Evolutionary conservation across 1,284 basidiomycete genomes (phyloP), one percentile per base, ranked within the genome.

Genomic region (Tilletia horrida): DNA sequence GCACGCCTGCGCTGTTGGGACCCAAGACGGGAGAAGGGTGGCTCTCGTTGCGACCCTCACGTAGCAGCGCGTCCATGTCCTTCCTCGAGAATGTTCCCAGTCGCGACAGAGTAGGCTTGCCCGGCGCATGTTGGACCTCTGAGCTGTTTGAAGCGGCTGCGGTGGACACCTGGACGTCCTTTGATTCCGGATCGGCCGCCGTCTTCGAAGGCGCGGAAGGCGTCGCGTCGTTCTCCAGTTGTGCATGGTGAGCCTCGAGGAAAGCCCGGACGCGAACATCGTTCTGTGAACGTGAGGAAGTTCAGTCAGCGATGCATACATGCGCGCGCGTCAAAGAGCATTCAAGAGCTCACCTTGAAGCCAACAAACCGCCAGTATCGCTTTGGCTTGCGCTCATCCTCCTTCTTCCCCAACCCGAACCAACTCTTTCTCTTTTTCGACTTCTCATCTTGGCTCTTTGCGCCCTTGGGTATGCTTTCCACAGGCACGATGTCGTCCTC

Each of bases 281-380:
- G 61, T 73, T 66, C 43, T 73, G 72, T 31, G n/a, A 23, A 45
- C 29, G 16, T 23, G 50, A 40, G 2, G 40, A n/a, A 64, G 62
- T 50, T 11, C 13, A 2, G 43, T 45, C 43, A n/a, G 43, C 43
- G 43, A 44, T 44, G 43, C 43, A 44, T 44, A 18, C 8, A 3
- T 35, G 18, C 18, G 31, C 18, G 18, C 14, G 57, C 31, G 18
- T n/a, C 57, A 6, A 6, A 6, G 31, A 61, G 18, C 4, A n/a
- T 25, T n/a, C n/a, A n/a, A n/a, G n/a, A 8, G 50, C 55, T 59
- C 27, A 62, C 52, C 8, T 55, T 63, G 65, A 82, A 81, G 0
- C 83, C 83, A 8, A 84, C 69, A 67, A 83, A 84, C 13, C 82
- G 77, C 83, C 83, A 84, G 70, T 83, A 82, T 45, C 74, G 70